Percentiles rank a stretch among this genome's conserved stretches.
These are phyloP conservation scores for Aspergillus versicolor DNA, from an alignment of 2,329 filamentous ascomycete species.

Conservation along the genomic window DNA sequence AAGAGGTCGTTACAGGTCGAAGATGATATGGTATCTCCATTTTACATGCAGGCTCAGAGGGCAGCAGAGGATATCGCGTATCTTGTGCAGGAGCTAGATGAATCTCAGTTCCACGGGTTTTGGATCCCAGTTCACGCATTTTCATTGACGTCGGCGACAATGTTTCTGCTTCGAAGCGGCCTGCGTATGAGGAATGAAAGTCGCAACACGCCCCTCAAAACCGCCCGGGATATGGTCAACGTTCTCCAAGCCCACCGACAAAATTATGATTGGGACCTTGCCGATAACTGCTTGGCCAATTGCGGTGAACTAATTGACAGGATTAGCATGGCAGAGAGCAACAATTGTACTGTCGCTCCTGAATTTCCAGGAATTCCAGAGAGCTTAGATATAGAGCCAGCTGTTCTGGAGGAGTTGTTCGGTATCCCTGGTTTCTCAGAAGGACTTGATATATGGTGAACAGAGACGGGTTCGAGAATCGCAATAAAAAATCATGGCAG, in stretches of 20 bases:
- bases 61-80: conserved; percentile 52
- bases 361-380: not conserved
- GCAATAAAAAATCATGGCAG: not conserved
- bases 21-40: conserved; percentile 21
- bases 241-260: conserved; percentile 43
- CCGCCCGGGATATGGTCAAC: conserved; percentile 45
- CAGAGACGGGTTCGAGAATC: not conserved
- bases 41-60: conserved; percentile 44
- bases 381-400: not conserved
- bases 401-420: not conserved
- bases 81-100: conserved; percentile 48
- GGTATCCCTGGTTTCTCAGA: not conserved
- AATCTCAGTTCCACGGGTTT: conserved; percentile 48
- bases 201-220: conserved; percentile 37
- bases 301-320: conserved; percentile 51
- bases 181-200: conserved; percentile 41
- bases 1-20: conserved; percentile 16
- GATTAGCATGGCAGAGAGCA: conserved; percentile 11
- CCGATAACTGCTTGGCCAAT: conserved; percentile 51
- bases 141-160: conserved; percentile 50
- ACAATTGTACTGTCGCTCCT: not conserved
- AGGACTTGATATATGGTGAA: not conserved
- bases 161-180: conserved; percentile 51
- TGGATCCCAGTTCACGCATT: conserved; percentile 53
- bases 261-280: conserved; percentile 50